Conservation (phyloP, 2,329 filamentous ascomycete species). For the Thelonectria rubi region DNA sequence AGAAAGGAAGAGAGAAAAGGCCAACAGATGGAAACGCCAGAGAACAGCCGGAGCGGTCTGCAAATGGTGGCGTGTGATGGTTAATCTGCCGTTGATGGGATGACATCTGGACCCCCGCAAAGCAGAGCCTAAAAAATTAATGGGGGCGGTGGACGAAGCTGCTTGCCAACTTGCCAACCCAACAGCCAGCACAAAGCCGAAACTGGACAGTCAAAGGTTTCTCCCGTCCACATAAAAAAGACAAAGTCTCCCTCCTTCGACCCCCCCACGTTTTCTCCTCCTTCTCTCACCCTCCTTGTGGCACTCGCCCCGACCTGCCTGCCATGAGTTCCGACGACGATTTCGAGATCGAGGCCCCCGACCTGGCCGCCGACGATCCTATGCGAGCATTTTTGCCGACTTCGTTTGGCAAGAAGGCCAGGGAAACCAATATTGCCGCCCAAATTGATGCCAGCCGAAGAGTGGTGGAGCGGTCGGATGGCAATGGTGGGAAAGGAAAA, state of each 20-base stretch:
- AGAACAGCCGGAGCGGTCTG: slow-evolving; percentile 6
- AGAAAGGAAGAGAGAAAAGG: background rate
- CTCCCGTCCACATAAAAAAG: slow-evolving; percentile 32
- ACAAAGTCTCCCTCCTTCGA: slow-evolving; percentile 28
- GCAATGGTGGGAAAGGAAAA: slow-evolving; percentile 23
- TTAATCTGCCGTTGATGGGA: slow-evolving; percentile 30
- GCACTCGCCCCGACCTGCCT: slow-evolving; percentile 23
- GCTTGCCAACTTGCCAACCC: slow-evolving; percentile 13
- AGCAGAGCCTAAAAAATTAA: slow-evolving; percentile 40
- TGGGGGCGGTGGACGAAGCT: slow-evolving; percentile 39
- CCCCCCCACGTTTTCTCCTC: slow-evolving; percentile 33
- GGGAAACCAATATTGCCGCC: slow-evolving; percentile 75
- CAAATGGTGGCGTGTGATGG: slow-evolving; percentile 17
- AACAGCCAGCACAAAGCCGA: slow-evolving; percentile 34
- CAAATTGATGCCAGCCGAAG: slow-evolving; percentile 85
- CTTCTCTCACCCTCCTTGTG: slow-evolving; percentile 24
- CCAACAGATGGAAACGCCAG: background rate
- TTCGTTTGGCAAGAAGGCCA: slow-evolving; percentile 85
- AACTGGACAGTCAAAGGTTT: slow-evolving; percentile 30
- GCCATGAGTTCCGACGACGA: slow-evolving; percentile 70
- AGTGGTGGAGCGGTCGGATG: slow-evolving; percentile 44
- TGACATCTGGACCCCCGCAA: slow-evolving; percentile 32
- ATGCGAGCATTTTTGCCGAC: slow-evolving; percentile 81
- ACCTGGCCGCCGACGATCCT: slow-evolving; percentile 70
- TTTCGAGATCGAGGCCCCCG: slow-evolving; percentile 62